Evolutionary conservation across 805 yeast genomes (phyloP).

Genomic region (Lipomyces yamanashiensis): DNA sequence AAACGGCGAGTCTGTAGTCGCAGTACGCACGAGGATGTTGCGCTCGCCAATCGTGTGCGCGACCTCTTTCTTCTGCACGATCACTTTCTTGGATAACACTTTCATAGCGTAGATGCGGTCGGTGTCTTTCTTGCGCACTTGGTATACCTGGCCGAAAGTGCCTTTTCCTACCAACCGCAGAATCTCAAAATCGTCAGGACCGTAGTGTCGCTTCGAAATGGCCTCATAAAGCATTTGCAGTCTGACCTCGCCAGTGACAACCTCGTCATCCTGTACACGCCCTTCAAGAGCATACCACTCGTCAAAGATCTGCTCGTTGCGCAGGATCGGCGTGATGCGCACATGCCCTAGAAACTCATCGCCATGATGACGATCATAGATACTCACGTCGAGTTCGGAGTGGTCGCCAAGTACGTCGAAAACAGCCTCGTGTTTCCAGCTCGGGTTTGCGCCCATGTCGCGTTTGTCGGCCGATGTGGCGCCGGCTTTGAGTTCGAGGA

Average conservation of each 20-base stretch:
- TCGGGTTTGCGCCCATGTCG: conserved; percentile 59
- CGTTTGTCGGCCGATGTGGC: conserved; percentile 22
- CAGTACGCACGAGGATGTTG: conserved; percentile 89
- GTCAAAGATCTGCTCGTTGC: conserved; percentile 52
- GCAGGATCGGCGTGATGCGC: conserved; percentile 64
- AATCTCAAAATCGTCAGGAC: conserved; percentile 94
- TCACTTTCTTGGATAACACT: conserved; percentile 89
- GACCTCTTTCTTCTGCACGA: conserved; percentile 94
- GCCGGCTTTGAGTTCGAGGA: conserved; percentile 22
- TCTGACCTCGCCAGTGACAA: conserved; percentile 76
- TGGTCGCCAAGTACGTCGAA: conserved; percentile 88
- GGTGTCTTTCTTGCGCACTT: conserved; percentile 89
- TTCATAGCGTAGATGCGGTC: conserved; percentile 96
- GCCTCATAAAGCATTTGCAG: conserved; percentile 74
- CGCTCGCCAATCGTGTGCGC: conserved; percentile 99
- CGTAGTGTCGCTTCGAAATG: conserved; percentile 75
- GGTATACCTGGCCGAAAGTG: conserved; percentile 97
- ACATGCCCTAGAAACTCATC: conserved; percentile 89
- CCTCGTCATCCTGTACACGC: conserved; percentile 67
- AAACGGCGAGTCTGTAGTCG: conserved; percentile 86
- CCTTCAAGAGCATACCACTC: conserved; percentile 78
- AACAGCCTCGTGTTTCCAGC: conserved; percentile 90
- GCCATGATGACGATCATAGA: conserved; percentile 81
- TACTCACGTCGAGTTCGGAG: conserved; percentile 85
- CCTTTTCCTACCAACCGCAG: conserved; percentile 91